These are phyloP conservation scores for Malus sylvestris DNA, from an alignment of 306 rosid genomes.

Conservation along the genomic window DNA sequence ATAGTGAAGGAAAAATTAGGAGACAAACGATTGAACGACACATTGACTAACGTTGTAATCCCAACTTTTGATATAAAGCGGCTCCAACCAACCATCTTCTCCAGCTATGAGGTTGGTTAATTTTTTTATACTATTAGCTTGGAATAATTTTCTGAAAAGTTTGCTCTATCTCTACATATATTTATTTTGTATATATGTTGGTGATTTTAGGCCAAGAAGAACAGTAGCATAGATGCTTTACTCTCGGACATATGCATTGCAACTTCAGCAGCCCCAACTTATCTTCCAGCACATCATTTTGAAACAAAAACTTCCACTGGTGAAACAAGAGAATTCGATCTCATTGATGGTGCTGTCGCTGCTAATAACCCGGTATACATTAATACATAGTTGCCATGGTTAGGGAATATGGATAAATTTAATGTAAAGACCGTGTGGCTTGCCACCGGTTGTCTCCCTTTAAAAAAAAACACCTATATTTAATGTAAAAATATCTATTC, in stretches of 20 bases:
- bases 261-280: conserved; percentile 44
- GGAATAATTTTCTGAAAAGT: not conserved
- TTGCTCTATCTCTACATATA: not conserved
- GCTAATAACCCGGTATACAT: conserved; percentile 45
- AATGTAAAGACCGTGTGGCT: too few species aligned
- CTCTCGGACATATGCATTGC: conserved; percentile 40
- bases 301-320: conserved; percentile 13
- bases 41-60: conserved; percentile 33
- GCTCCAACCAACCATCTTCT: conserved; percentile 31
- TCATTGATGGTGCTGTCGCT: conserved; percentile 38
- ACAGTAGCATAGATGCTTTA: conserved; percentile 17
- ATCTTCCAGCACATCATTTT: conserved; percentile 32
- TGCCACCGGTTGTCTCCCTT: too few species aligned
- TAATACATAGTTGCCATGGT: not conserved
- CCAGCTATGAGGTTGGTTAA: conserved; percentile 25
- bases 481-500: not conserved
- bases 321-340: conserved; percentile 28
- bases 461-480: not conserved
- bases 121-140: too few species aligned
- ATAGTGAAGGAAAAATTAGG: conserved; percentile 28
- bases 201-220: conserved; percentile 17
- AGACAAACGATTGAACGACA: conserved; percentile 13
- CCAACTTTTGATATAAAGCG: conserved; percentile 40
- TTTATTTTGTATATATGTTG: not conserved
- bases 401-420: not conserved